Conservation (phyloP, 129 eudicot genomes). For the Smallanthus sonchifolius region DNA sequence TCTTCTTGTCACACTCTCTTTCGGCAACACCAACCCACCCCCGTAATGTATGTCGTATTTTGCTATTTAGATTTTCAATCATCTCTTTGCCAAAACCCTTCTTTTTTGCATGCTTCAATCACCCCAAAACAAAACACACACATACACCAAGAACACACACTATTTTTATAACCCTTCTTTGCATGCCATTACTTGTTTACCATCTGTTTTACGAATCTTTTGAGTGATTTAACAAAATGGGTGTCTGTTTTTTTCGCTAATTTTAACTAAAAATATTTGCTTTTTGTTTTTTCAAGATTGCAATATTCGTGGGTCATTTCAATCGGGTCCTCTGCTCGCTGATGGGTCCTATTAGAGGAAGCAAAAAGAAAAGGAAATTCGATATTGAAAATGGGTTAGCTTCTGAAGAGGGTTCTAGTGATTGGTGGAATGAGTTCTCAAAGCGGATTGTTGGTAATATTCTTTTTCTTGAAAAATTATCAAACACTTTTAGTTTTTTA, state of each 20-base stretch:
- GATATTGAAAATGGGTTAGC: conserved; percentile 31
- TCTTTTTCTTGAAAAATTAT: not conserved
- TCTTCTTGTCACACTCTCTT: conserved; percentile 1
- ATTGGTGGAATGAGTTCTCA: conserved; percentile 70
- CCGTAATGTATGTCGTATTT: not conserved
- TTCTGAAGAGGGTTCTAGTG: conserved; percentile 51
- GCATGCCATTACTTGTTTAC: conserved; percentile 24
- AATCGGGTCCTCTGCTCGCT: conserved; percentile 28
- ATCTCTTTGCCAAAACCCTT: conserved; percentile 27
- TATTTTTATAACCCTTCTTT: conserved; percentile 8
- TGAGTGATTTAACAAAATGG: conserved; percentile 18
- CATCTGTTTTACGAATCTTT: too few species aligned
- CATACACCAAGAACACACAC: not conserved
- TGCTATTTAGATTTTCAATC: conserved; percentile 13
- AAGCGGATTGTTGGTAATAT: conserved; percentile 61
- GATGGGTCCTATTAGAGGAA: conserved; percentile 75
- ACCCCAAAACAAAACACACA: conserved; percentile 18
- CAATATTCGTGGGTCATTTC: conserved; percentile 39
- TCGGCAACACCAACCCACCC: conserved; percentile 26
- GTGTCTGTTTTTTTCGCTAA: conserved; percentile 10
- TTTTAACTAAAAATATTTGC: conserved; percentile 17
- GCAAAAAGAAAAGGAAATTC: conserved; percentile 55
- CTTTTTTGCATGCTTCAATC: conserved; percentile 43
- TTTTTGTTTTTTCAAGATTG: conserved; percentile 31
- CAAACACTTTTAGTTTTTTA: not conserved